phyloP scores from a whole-genome alignment of 176 grass and related monocot species.

The Oryza officinalis region DNA sequence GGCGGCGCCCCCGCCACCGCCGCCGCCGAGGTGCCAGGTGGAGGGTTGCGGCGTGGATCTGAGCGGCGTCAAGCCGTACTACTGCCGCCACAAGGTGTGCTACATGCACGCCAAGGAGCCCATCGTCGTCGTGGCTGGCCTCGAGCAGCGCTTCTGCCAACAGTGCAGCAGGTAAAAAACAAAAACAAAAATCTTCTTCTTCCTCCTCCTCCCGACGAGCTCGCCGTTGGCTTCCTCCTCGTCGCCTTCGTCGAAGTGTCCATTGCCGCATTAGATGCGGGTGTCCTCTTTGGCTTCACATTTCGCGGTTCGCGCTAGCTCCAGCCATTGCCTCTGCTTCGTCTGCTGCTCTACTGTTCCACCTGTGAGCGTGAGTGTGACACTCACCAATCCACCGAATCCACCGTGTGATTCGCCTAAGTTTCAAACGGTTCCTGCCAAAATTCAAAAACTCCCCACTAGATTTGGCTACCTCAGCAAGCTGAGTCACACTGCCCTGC shows the following conservation, averaged over 20 bases:
- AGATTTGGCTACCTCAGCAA: background rate
- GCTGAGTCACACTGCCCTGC: background rate
- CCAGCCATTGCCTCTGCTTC: background rate
- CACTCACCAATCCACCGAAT: background rate
- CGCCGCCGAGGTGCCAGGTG: conserved; percentile 69
- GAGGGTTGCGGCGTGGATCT: conserved; percentile 94
- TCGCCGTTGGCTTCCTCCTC: background rate
- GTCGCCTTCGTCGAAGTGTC: background rate
- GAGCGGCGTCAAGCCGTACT: conserved; percentile 68
- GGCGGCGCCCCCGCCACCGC: background rate
- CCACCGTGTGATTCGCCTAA: background rate
- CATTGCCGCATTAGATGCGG: background rate
- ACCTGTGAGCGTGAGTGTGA: conserved; percentile 2
- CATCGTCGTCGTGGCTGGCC: conserved; percentile 63
- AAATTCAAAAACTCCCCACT: background rate
- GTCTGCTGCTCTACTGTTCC: conserved; percentile 12
- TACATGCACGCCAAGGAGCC: conserved; percentile 74
- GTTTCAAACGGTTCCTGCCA: background rate
- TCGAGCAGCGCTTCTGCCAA: conserved; percentile 98
- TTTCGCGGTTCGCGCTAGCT: conserved; percentile 7
- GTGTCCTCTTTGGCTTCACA: background rate
- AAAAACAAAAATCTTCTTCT: background rate
- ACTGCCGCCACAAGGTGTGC: conserved; percentile 95
- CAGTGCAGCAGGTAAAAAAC: conserved; percentile 38
- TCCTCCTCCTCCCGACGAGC: background rate